These are phyloP conservation scores for Abrus precatorius DNA, from an alignment of 306 rosid genomes.

Conservation along the genomic window DNA sequence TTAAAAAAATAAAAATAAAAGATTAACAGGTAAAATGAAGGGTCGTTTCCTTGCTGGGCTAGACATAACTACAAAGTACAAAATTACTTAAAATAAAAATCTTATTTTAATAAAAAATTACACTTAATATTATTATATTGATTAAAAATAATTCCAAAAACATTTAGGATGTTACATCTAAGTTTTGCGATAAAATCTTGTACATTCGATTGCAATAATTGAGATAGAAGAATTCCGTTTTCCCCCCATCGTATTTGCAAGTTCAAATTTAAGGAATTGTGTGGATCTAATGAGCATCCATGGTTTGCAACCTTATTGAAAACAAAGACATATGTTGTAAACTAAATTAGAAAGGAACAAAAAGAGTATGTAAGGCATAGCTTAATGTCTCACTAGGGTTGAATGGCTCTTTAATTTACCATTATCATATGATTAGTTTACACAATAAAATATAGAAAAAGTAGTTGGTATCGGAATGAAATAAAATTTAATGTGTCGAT, in stretches of 20 bases:
- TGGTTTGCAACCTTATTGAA: conserved; percentile 12
- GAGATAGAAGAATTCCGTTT: neutral
- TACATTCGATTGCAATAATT: conserved; percentile 6
- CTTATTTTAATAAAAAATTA: no score
- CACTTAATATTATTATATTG: no score
- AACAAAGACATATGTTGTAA: neutral
- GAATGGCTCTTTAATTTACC: conserved; percentile 40
- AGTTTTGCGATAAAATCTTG: neutral
- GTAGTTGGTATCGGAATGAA: conserved; percentile 26
- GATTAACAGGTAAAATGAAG: neutral
- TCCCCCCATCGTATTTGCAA: neutral
- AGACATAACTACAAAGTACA: neutral
- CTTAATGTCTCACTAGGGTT: neutral
- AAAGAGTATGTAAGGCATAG: neutral
- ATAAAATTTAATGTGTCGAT: conserved; percentile 2
- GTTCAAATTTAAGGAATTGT: neutral
- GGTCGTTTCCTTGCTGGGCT: conserved; percentile 24
- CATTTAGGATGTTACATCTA: no score
- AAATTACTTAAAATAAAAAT: no score
- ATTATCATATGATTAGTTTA: conserved; percentile 43
- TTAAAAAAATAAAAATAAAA: neutral
- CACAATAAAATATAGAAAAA: conserved; percentile 29
- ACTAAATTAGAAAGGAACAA: conserved; percentile 25
- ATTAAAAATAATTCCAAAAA: no score
- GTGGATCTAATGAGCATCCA: conserved; percentile 1